phyloP scores from a whole-genome alignment of 2,329 filamentous ascomycete genomes.

The Botrytis hyacinthi region DNA sequence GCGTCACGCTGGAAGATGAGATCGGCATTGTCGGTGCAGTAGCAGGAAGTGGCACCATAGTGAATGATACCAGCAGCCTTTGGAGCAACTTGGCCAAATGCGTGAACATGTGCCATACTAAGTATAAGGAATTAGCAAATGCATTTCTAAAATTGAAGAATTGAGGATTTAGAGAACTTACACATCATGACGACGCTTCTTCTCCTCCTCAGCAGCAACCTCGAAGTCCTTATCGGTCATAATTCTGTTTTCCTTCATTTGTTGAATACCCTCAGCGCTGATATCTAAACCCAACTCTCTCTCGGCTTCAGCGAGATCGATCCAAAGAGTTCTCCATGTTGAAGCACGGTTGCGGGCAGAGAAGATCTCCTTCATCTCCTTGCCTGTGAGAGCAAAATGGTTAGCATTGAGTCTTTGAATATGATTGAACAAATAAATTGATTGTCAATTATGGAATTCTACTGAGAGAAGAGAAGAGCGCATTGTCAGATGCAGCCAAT shows the following conservation, averaged over 20 bases:
- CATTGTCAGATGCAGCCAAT: neutral
- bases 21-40: constrained; percentile 64
- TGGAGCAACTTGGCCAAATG: constrained; percentile 70
- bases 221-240: constrained; percentile 78
- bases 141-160: neutral
- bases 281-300: constrained; percentile 78
- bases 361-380: constrained; percentile 78
- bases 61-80: constrained; percentile 83
- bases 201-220: constrained; percentile 74
- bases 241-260: constrained; percentile 72
- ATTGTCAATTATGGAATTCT: neutral
- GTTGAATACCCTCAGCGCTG: constrained; percentile 68
- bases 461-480: neutral
- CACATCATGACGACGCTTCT: constrained; percentile 63
- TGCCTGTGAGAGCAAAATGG: constrained; percentile 15
- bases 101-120: constrained; percentile 55
- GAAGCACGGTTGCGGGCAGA: constrained; percentile 60
- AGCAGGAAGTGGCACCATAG: constrained; percentile 48
- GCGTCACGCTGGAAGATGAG: constrained; percentile 68
- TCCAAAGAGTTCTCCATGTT: constrained; percentile 63
- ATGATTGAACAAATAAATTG: neutral
- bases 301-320: constrained; percentile 78
- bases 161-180: constrained; percentile 41
- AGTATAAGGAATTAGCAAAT: neutral
- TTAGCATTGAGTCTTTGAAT: constrained; percentile 10